Evolutionary conservation across 2,329 filamentous ascomycete species (phyloP), one percentile per base, ranked within the genome.

Genomic region (Arachnopeziza araneosa): DNA sequence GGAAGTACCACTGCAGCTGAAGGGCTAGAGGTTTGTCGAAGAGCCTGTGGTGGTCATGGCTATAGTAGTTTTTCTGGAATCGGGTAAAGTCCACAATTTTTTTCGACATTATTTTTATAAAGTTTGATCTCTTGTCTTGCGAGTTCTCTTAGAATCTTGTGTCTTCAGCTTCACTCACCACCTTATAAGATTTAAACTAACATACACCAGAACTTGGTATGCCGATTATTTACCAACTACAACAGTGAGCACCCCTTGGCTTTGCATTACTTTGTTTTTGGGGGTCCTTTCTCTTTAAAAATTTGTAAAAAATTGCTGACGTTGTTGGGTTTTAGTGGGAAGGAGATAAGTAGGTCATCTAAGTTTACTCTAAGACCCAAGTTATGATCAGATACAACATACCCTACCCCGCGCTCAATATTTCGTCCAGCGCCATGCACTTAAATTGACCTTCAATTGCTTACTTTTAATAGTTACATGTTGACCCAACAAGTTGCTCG

Each of bases 61-160:
- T 92, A 91, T 77, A 86, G 81, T 58, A 84, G 81, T 68, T 90
- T 91, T 76, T 85, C 84, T 58, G 89, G 89, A n/a, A 90, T 93
- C 66, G 88, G 88, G 36, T 44, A 30, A 8, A 44, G 36, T n/a
- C n/a, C n/a, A n/a, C n/a, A n/a, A n/a, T n/a, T n/a, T n/a, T n/a
- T n/a, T n/a, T n/a, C n/a, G n/a, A n/a, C n/a, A n/a, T n/a, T n/a
- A n/a, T n/a, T n/a, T n/a, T n/a, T n/a, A n/a, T n/a, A n/a, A n/a
- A n/a, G n/a, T n/a, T n/a, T n/a, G n/a, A n/a, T n/a, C n/a, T n/a
- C n/a, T n/a, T n/a, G n/a, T n/a, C n/a, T n/a, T n/a, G n/a, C n/a
- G n/a, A n/a, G n/a, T n/a, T n/a, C n/a, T n/a, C n/a, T n/a, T n/a
- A n/a, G n/a, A n/a, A n/a, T n/a, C n/a, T n/a, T n/a, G n/a, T n/a